These are phyloP conservation scores for Kodamaea jinghongensis DNA, from an alignment of 805 yeast species.

Conservation along the genomic window DNA sequence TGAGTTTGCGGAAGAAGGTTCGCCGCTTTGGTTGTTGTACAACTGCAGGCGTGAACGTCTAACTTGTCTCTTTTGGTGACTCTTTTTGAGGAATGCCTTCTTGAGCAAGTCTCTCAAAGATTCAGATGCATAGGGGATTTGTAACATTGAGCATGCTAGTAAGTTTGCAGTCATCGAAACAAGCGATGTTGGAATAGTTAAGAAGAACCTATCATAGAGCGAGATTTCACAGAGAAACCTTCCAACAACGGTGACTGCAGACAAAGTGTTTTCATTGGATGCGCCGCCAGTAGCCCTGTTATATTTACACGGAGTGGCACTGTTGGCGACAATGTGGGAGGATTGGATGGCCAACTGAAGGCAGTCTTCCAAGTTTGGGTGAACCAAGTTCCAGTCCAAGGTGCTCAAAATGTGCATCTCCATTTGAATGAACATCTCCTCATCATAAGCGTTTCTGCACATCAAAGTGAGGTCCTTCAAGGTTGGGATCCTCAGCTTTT, in stretches of 20 bases:
- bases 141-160: slow-evolving; percentile 53
- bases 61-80: slow-evolving; percentile 4
- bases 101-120: slow-evolving; percentile 26
- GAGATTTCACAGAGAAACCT: slow-evolving; percentile 56
- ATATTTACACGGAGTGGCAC: slow-evolving; percentile 26
- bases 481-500: slow-evolving; percentile 57
- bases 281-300: slow-evolving; percentile 13
- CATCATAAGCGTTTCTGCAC: slow-evolving; percentile 60
- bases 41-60: slow-evolving; percentile 6
- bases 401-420: slow-evolving; percentile 42
- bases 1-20: neutral
- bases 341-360: slow-evolving; percentile 40
- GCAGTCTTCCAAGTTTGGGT: slow-evolving; percentile 52
- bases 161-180: slow-evolving; percentile 50
- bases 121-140: slow-evolving; percentile 43
- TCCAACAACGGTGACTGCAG: slow-evolving; percentile 54
- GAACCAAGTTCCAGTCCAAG: slow-evolving; percentile 45
- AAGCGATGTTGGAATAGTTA: slow-evolving; percentile 45
- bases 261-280: slow-evolving; percentile 18
- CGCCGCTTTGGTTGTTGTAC: slow-evolving; percentile 1
- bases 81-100: slow-evolving; percentile 8
- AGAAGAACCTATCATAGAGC: slow-evolving; percentile 47
- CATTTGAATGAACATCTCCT: slow-evolving; percentile 49
- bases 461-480: slow-evolving; percentile 50
- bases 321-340: slow-evolving; percentile 19